A percentile compares a stretch with the other conserved stretches of the same genome.
These are phyloP conservation scores for Suillus alpinus DNA, from an alignment of 768 basidiomycete species.

Conservation along the genomic window DNA sequence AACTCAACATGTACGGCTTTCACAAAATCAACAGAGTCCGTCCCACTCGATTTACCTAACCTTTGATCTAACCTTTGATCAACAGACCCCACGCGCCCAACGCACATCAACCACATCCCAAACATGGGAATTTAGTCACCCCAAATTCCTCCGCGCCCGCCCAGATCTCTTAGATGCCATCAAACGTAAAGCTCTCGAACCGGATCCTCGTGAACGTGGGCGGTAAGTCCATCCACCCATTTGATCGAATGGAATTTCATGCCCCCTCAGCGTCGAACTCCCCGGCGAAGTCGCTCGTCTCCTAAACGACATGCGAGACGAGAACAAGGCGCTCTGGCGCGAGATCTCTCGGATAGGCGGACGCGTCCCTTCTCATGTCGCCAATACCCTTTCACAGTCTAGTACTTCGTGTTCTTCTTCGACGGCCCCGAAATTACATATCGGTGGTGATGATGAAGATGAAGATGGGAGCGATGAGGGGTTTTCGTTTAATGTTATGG, in stretches of 20 bases:
- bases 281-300: conserved; percentile 65
- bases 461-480: conserved; percentile 5
- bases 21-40: conserved; percentile 86
- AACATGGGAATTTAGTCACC: conserved; percentile 88
- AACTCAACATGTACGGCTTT: conserved; percentile 96
- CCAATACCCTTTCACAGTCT: conserved; percentile 1
- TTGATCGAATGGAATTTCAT: not conserved
- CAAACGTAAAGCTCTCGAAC: conserved; percentile 81
- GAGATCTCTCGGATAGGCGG: conserved; percentile 23
- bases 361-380: conserved; percentile 20
- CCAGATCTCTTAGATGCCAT: conserved; percentile 83
- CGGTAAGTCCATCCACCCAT: conserved; percentile 16
- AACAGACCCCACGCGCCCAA: conserved; percentile 77
- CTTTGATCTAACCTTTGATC: not conserved
- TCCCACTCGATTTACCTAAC: not conserved
- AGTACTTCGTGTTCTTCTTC: conserved; percentile 15
- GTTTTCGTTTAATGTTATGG: conserved; percentile 10
- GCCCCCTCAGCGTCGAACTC: conserved; percentile 62
- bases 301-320: conserved; percentile 66
- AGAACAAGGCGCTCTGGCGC: conserved; percentile 59
- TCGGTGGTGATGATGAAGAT: conserved; percentile 30
- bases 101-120: conserved; percentile 78
- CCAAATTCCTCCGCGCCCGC: conserved; percentile 78
- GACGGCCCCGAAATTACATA: conserved; percentile 25
- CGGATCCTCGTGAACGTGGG: conserved; percentile 53